These are phyloP conservation scores for Saccharum hybrid DNA, from an alignment of 202 grass and related monocot species.

Conservation along the genomic window DNA sequence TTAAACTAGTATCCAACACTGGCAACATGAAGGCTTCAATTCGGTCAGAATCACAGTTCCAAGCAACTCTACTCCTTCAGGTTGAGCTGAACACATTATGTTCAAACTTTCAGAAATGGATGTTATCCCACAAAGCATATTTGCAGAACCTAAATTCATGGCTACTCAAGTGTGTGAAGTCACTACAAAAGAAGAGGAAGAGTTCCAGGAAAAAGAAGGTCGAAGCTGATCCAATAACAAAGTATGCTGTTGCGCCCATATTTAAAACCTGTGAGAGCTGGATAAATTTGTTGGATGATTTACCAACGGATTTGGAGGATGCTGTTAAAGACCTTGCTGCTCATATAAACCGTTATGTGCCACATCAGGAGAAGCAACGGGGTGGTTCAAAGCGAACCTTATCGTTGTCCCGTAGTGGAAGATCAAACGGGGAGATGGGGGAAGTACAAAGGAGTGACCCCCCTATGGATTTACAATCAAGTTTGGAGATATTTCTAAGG, in stretches of 20 bases:
- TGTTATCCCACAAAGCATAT: conserved; percentile 77
- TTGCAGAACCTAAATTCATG: conserved; percentile 72
- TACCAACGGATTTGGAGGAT: conserved; percentile 60
- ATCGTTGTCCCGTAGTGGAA: conserved; percentile 54
- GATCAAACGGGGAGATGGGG: conserved; percentile 36
- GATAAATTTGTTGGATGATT: conserved; percentile 55
- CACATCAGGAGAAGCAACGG: conserved; percentile 69
- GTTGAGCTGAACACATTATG: conserved; percentile 79
- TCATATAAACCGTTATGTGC: conserved; percentile 57
- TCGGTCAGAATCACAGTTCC: conserved; percentile 66
- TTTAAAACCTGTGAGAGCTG: conserved; percentile 80
- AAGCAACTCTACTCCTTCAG: conserved; percentile 66
- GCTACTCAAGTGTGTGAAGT: conserved; percentile 81
- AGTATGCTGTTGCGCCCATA: conserved; percentile 63
- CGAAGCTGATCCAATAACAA: conserved; percentile 52
- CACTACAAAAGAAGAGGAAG: conserved; percentile 45
- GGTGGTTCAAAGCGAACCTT: conserved; percentile 60
- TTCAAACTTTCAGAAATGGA: conserved; percentile 85
- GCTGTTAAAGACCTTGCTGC: conserved; percentile 67
- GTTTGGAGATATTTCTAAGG: conserved; percentile 65
- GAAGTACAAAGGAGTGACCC: conserved; percentile 44
- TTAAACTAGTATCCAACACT: conserved; percentile 60
- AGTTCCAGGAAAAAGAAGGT: conserved; percentile 50
- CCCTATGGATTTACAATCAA: conserved; percentile 66
- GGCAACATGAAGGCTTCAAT: conserved; percentile 62